These are phyloP conservation scores for Xerophyta viscosa DNA, from an alignment of 106 monocot species.

Conservation along the genomic window DNA sequence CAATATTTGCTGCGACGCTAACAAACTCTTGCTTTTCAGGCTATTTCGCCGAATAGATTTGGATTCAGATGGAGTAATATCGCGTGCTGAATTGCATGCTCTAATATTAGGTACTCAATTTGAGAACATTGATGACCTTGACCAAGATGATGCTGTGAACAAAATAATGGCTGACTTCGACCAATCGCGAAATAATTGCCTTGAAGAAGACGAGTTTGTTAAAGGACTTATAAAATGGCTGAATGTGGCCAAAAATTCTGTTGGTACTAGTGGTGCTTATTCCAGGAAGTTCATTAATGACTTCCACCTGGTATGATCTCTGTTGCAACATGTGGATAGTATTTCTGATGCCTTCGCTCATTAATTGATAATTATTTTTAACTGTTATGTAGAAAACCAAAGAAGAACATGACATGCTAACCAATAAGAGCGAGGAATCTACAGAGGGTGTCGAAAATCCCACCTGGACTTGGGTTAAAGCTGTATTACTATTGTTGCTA, in stretches of 20 bases:
- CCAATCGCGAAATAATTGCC: constrained; percentile 38
- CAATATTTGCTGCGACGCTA: too few species aligned
- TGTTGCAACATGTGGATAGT: neutral
- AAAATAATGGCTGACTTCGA: constrained; percentile 81
- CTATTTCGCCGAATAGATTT: constrained; percentile 58
- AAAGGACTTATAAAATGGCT: constrained; percentile 68
- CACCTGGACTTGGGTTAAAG: constrained; percentile 31
- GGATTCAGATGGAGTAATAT: constrained; percentile 34
- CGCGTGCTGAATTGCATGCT: constrained; percentile 53
- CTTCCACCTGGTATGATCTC: constrained; percentile 52
- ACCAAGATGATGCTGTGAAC: constrained; percentile 50
- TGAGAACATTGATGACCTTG: constrained; percentile 40
- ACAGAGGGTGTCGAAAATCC: constrained; percentile 38
- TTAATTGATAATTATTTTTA: too few species aligned
- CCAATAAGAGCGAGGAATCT: constrained; percentile 41
- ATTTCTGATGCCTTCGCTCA: neutral
- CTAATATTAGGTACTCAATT: constrained; percentile 66
- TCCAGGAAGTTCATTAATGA: constrained; percentile 58
- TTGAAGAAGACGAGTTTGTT: constrained; percentile 56
- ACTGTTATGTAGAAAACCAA: constrained; percentile 39
- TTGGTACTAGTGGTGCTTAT: constrained; percentile 38
- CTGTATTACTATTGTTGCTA: constrained; percentile 41
- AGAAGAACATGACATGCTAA: constrained; percentile 42
- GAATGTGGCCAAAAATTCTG: constrained; percentile 34
- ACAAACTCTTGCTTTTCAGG: constrained; percentile 16